phyloP scores from a whole-genome alignment of 306 rosid genomes.

The Astragalus membranaceus region DNA sequence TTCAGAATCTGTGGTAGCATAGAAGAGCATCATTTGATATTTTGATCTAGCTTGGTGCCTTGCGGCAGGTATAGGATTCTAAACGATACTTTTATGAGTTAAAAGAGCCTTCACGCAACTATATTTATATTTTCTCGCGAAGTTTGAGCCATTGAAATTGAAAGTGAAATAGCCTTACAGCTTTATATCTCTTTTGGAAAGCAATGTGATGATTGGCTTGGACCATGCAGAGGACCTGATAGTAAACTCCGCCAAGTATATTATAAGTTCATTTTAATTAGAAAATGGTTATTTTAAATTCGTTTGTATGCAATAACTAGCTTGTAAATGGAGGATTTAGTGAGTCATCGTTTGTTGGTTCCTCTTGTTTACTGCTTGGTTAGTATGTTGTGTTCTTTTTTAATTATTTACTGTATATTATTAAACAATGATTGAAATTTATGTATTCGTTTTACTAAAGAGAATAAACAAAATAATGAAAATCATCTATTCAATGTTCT shows the following conservation, averaged over 20 bases:
- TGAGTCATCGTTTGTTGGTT: slow-evolving; percentile 10
- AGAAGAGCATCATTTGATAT: slow-evolving; percentile 18
- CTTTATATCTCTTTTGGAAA: not conserved
- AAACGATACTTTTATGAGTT: not conserved
- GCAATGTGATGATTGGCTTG: not conserved
- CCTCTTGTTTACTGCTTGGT: slow-evolving; percentile 9
- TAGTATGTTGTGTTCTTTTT: not conserved
- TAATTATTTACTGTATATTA: slow-evolving; percentile 22
- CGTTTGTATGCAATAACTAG: not conserved
- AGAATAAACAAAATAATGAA: not conserved
- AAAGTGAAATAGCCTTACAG: not conserved
- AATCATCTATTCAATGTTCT: slow-evolving; percentile 13
- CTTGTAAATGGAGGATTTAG: slow-evolving; percentile 19
- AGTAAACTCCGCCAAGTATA: not conserved
- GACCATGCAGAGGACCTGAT: slow-evolving; percentile 3
- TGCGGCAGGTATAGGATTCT: slow-evolving; percentile 13
- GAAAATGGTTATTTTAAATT: not conserved
- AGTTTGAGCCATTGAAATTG: not conserved
- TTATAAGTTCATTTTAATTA: not conserved
- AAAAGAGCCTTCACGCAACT: not conserved
- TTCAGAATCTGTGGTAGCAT: slow-evolving; percentile 47
- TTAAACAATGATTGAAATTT: not conserved
- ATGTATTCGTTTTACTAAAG: not conserved
- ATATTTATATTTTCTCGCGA: not conserved
- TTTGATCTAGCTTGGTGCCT: slow-evolving; percentile 9